A percentile compares a stretch with the other conserved stretches of the same genome.
Evolutionary conservation across 768 basidiomycete species (phyloP).

Genomic region (Dioszegia aurantiaca): DNA sequence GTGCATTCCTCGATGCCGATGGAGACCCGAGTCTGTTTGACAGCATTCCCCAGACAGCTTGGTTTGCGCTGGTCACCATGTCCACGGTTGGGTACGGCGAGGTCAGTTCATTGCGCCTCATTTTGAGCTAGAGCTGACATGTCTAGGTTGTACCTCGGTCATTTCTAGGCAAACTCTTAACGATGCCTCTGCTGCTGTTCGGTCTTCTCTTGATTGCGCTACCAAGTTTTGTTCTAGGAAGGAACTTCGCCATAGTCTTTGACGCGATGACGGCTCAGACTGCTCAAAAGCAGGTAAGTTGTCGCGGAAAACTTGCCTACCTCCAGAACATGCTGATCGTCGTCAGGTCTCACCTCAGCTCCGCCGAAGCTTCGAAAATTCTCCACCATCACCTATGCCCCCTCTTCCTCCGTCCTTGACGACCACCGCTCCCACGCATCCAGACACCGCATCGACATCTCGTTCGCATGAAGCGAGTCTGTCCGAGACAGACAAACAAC

Average conservation of each 20-base stretch:
- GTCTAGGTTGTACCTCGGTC: constrained; percentile 65
- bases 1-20: constrained; percentile 77
- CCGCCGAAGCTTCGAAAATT: neutral
- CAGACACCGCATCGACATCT: neutral
- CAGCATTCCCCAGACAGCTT: constrained; percentile 72
- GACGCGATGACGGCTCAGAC: constrained; percentile 63
- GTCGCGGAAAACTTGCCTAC: no score
- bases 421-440: constrained; percentile 1
- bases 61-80: constrained; percentile 65
- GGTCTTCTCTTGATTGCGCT: constrained; percentile 84
- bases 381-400: neutral
- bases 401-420: neutral
- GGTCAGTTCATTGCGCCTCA: constrained; percentile 52
- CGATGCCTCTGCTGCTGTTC: constrained; percentile 79
- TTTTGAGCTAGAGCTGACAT: neutral
- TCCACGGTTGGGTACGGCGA: constrained; percentile 90
- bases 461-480: no score
- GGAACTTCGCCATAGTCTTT: constrained; percentile 89
- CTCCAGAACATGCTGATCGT: no score
- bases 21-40: constrained; percentile 57
- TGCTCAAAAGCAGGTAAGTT: constrained; percentile 27
- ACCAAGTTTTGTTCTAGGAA: constrained; percentile 84
- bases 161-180: constrained; percentile 78
- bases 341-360: neutral
- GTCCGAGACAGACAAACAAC: neutral